phyloP scores from a whole-genome alignment of 768 basidiomycete genomes.

The Pulveroboletus sp. region DNA sequence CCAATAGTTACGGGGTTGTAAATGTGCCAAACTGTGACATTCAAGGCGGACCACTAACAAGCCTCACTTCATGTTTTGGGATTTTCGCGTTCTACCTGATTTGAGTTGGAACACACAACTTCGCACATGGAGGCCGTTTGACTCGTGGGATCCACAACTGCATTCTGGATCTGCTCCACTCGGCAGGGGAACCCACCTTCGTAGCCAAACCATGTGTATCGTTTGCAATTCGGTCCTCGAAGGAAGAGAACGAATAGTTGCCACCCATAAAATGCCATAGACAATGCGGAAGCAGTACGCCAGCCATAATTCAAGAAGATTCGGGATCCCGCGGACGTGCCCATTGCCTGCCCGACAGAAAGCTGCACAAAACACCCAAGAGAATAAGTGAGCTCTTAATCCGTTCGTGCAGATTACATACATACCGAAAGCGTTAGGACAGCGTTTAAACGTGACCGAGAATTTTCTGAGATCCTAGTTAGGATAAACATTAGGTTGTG shows the following conservation, averaged over 20 bases:
- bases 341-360: slow-evolving; percentile 37
- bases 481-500: neutral
- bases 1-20: no score
- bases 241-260: slow-evolving; percentile 32
- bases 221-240: slow-evolving; percentile 34
- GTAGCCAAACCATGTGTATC: slow-evolving; percentile 53
- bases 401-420: neutral
- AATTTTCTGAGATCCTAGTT: slow-evolving; percentile 25
- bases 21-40: no score
- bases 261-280: slow-evolving; percentile 34
- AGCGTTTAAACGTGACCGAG: slow-evolving; percentile 1
- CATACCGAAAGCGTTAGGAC: slow-evolving; percentile 26
- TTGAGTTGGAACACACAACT: no score
- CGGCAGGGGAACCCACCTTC: slow-evolving; percentile 40
- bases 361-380: slow-evolving; percentile 6
- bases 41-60: no score
- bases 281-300: slow-evolving; percentile 29
- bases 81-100: no score
- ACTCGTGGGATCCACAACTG: no score
- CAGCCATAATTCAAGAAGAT: slow-evolving; percentile 40
- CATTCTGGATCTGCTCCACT: neutral
- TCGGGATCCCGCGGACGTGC: slow-evolving; percentile 37
- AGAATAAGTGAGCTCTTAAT: neutral
- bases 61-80: no score
- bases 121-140: no score